Conservation (phyloP, 1,139 yeast species). For the Candida sp. region DNA sequence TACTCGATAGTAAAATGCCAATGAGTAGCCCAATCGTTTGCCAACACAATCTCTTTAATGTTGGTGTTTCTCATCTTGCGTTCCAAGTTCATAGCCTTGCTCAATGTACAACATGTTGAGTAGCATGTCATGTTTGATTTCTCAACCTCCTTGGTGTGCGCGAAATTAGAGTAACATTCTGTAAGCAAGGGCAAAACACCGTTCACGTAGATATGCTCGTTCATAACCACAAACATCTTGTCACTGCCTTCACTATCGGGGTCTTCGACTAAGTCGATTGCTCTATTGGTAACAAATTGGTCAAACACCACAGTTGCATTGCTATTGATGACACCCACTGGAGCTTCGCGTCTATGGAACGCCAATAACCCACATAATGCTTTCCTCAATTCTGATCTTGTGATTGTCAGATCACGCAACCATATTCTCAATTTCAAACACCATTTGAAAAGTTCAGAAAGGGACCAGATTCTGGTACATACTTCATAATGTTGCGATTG, state of each 20-base stretch:
- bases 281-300: constrained; percentile 49
- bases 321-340: constrained; percentile 59
- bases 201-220: constrained; percentile 25
- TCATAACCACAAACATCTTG: constrained; percentile 27
- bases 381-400: constrained; percentile 52
- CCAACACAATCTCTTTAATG: constrained; percentile 41
- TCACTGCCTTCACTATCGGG: constrained; percentile 13
- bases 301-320: constrained; percentile 56
- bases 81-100: constrained; percentile 42
- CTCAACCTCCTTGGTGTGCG: constrained; percentile 24
- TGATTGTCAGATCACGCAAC: constrained; percentile 55
- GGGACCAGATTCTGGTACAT: constrained; percentile 45
- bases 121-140: constrained; percentile 32
- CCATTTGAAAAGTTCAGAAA: constrained; percentile 48
- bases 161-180: constrained; percentile 34
- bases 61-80: constrained; percentile 35
- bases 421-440: constrained; percentile 53
- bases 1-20: constrained; percentile 71
- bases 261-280: constrained; percentile 30
- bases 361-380: constrained; percentile 57
- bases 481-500: constrained; percentile 49
- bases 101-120: constrained; percentile 41
- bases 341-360: constrained; percentile 53
- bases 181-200: constrained; percentile 46
- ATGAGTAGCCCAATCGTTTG: constrained; percentile 75